These are phyloP conservation scores for Glycine latifolia DNA, from an alignment of 306 rosid genomes.

Conservation along the genomic window DNA sequence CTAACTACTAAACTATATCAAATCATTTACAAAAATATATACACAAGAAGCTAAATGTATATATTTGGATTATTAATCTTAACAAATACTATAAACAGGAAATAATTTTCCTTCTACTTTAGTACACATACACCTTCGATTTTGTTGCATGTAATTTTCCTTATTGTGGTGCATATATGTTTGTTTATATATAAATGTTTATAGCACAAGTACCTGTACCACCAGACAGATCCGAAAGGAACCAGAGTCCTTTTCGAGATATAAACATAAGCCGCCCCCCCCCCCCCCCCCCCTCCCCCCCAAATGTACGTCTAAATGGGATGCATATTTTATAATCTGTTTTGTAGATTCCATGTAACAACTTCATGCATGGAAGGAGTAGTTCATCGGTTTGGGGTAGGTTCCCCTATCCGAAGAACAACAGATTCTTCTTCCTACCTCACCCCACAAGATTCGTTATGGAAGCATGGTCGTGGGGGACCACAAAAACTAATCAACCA, in stretches of 20 bases:
- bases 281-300: background rate
- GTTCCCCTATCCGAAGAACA: conserved; percentile 63
- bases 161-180: conserved; percentile 24
- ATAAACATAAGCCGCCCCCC: background rate
- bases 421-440: conserved; percentile 55
- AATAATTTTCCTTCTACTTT: conserved; percentile 17
- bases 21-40: background rate
- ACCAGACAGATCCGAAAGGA: no score
- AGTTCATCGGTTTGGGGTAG: conserved; percentile 67
- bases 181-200: background rate
- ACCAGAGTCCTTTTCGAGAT: no score
- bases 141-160: conserved; percentile 28
- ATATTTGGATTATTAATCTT: conserved; percentile 18
- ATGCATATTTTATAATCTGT: conserved; percentile 38
- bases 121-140: no score
- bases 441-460: conserved; percentile 56
- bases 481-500: conserved; percentile 51
- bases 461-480: conserved; percentile 46
- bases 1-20: background rate
- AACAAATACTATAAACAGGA: conserved; percentile 26
- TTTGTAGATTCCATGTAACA: conserved; percentile 61
- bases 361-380: conserved; percentile 55
- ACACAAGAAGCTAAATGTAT: background rate
- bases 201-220: background rate
- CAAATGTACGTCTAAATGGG: conserved; percentile 11